Percentiles rank a stretch among this genome's conserved stretches.
Conservation (phyloP, 2,329 filamentous ascomycete genomes). For the Aureobasidium sp. region DNA sequence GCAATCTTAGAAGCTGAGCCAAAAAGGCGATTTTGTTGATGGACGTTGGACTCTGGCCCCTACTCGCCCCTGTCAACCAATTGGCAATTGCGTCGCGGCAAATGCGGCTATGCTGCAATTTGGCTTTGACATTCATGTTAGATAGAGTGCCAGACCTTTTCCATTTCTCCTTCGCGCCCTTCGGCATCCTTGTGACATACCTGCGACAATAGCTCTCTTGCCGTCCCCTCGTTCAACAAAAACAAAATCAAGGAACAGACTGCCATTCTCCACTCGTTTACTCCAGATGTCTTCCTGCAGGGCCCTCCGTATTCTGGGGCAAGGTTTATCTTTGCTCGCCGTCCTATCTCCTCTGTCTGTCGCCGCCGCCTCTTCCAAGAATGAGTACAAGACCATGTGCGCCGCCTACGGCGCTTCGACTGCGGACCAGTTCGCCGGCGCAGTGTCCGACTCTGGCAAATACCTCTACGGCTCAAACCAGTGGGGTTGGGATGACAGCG, state of each 20-base stretch:
- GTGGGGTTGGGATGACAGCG: conserved; percentile 14
- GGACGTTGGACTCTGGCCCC: conserved; percentile 12
- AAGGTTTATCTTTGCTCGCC: conserved; percentile 12
- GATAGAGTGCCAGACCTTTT: conserved; percentile 12
- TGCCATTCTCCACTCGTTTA: conserved; percentile 15
- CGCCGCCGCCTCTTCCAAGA: not conserved
- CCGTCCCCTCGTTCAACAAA: conserved; percentile 13
- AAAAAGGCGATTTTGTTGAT: not conserved
- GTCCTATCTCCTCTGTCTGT: conserved; percentile 6
- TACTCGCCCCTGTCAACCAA: conserved; percentile 11
- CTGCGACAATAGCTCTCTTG: conserved; percentile 13
- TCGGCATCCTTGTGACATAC: conserved; percentile 13
- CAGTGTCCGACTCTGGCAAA: conserved; percentile 4
- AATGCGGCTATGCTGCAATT: conserved; percentile 12
- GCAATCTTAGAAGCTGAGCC: conserved; percentile 7
- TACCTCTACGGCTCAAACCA: conserved; percentile 13
- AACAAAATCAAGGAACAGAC: conserved; percentile 6
- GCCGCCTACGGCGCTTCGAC: not conserved
- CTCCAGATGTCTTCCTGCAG: conserved; percentile 17
- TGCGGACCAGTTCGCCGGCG: conserved; percentile 3
- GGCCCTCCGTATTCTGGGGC: conserved; percentile 8
- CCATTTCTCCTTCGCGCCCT: conserved; percentile 5
- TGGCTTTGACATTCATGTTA: conserved; percentile 7
- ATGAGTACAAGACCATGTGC: conserved; percentile 3
- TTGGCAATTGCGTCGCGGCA: not conserved